Percentiles rank a stretch among this genome's conserved stretches.
Evolutionary conservation across 2,329 filamentous ascomycete species (phyloP).

Genomic region (Fusarium sp.): DNA sequence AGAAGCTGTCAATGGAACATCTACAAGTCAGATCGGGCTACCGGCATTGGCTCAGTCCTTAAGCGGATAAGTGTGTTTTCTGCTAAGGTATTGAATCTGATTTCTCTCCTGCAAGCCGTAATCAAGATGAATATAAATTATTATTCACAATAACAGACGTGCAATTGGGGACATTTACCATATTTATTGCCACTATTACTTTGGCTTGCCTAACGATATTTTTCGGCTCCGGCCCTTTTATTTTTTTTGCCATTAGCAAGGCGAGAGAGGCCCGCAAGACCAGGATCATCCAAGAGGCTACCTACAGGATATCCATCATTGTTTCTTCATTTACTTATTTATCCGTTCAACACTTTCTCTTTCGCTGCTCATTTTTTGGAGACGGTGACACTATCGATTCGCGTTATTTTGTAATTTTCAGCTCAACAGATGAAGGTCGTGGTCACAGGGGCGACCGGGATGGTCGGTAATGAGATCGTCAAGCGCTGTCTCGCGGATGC

Average conservation of each 20-base stretch:
- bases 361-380: not conserved
- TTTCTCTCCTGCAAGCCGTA: not conserved
- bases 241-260: constrained; percentile 22
- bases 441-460: constrained; percentile 68
- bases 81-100: not conserved
- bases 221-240: constrained; percentile 22
- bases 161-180: constrained; percentile 6
- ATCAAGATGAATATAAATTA: constrained; percentile 4
- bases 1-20: not conserved
- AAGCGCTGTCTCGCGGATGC: constrained; percentile 60
- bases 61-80: not conserved
- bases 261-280: constrained; percentile 31
- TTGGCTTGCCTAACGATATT: not conserved
- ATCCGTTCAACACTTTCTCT: not conserved
- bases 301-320: constrained; percentile 11
- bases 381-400: not conserved
- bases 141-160: not conserved
- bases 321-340: not conserved
- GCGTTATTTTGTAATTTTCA: not conserved
- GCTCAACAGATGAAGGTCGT: constrained; percentile 64
- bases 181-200: constrained; percentile 1
- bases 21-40: constrained; percentile 3
- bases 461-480: constrained; percentile 65
- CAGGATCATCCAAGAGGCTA: constrained; percentile 23
- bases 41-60: not conserved